phyloP scores from a whole-genome alignment of 176 grass and related monocot species.

The Triticum dicoccoides region DNA sequence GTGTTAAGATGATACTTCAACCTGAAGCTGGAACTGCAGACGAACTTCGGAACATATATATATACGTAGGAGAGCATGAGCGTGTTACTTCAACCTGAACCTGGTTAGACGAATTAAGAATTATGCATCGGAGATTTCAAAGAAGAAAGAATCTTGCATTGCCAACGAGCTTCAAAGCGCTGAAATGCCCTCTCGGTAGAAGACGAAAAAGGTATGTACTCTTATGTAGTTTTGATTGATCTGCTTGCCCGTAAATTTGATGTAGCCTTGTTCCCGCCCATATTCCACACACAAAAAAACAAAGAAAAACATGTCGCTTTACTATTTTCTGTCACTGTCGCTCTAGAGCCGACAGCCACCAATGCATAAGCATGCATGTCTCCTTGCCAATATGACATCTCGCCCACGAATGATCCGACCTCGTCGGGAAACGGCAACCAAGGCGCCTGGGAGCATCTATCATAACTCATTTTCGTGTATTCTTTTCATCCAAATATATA shows the following conservation, averaged over 20 bases:
- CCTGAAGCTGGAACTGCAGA: background rate
- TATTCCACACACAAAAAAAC: background rate
- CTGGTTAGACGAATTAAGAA: background rate
- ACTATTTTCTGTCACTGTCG: background rate
- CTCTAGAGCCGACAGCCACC: background rate
- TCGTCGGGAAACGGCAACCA: too few relatives aligned
- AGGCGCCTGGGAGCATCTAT: too few relatives aligned
- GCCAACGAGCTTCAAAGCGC: background rate
- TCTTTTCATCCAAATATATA: too few relatives aligned
- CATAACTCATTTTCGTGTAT: too few relatives aligned
- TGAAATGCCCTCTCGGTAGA: background rate
- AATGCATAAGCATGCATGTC: background rate
- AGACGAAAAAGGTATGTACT: background rate
- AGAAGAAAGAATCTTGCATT: background rate
- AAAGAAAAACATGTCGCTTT: too few relatives aligned
- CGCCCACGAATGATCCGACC: too few relatives aligned
- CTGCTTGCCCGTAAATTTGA: too few relatives aligned
- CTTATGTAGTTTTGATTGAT: too few relatives aligned
- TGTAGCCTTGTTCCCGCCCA: background rate
- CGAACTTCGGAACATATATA: background rate
- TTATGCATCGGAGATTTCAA: background rate
- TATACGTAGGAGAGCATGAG: background rate
- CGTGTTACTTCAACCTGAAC: background rate
- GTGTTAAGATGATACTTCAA: too few relatives aligned
- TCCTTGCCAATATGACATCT: too few relatives aligned